Conservation (phyloP, 2,329 filamentous ascomycete species). For the Curvularia verruculosa region DNA sequence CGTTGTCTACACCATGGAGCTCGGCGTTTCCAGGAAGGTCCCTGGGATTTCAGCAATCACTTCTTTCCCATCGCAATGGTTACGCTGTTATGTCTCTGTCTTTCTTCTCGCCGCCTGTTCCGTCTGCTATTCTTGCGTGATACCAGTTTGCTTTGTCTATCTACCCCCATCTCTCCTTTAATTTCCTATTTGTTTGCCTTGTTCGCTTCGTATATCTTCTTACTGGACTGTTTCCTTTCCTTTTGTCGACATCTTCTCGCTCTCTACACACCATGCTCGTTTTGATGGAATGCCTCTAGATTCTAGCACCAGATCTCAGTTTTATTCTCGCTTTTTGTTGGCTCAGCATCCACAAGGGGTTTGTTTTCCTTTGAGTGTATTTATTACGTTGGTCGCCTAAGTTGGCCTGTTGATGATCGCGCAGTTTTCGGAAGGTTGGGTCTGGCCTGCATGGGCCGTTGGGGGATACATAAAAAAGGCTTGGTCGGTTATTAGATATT, state of each 20-base stretch:
- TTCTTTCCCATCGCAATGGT: constrained; percentile 1
- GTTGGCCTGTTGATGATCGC: neutral
- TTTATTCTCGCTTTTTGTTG: neutral
- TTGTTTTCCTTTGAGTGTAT: neutral
- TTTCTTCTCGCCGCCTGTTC: constrained; percentile 2
- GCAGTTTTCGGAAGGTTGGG: neutral
- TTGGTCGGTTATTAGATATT: neutral
- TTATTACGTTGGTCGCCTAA: neutral
- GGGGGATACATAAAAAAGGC: neutral
- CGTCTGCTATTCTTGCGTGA: constrained; percentile 6
- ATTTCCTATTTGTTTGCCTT: neutral
- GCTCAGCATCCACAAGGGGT: neutral
- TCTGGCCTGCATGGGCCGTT: neutral
- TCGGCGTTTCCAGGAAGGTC: neutral
- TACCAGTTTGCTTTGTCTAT: constrained; percentile 7
- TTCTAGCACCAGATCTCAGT: neutral
- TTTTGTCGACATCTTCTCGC: neutral
- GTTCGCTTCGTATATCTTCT: constrained; percentile 9
- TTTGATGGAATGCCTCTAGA: neutral
- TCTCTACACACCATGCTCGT: neutral
- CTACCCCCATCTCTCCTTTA: neutral
- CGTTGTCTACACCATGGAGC: neutral
- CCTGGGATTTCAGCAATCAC: neutral
- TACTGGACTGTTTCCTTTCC: neutral
- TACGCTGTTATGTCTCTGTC: constrained; percentile 8